Evolutionary conservation across 2,329 filamentous ascomycete genomes (phyloP), one percentile per base, ranked within the genome.

Genomic region (Fusarium pseudograminearum): DNA sequence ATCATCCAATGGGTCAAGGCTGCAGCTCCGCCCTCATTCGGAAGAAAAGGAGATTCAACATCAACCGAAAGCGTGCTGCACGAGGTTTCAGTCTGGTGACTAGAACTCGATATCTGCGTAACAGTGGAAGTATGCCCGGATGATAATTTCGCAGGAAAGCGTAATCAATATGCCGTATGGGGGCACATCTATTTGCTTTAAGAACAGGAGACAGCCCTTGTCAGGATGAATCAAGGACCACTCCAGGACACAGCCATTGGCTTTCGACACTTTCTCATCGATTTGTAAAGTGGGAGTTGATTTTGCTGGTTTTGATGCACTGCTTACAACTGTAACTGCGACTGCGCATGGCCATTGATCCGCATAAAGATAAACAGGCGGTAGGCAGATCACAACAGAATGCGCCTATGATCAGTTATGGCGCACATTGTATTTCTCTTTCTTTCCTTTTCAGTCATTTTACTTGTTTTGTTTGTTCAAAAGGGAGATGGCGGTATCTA

Each of bases 1-100:
- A 67, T 70, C 41, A 30, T 61, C 36, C 62, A 52, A 44, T 64
- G 62, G 67, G 51, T 40, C 22, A 36, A 42, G 20, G 34, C 46
- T 44, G 55, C 45, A 28, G 14, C 24, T 24, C 42, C 51, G 9
- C 36, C 28, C 4, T 30, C 34, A 24, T 47, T 30, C 41, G 44
- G 64, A 26, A 30, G 30, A 50, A 57, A 36, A 70, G 45, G 34
- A 54, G 47, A 55, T 26, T 10, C n/a, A 15, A 33, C 22, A 34
- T 55, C 50, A 22, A 51, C 34, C 15, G 33, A 53, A 38, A 42
- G 28, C 26, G 6, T 41, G 10, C 24, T 48, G n/a, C 40, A 55
- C 15, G 33, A 69, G 30, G 18, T 28, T 40, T 40, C 38, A 10
- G 24, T 60, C 36, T 45, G 48, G 53, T 69, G 65, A 42, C 40